Conservation (phyloP, 2,329 filamentous ascomycete genomes). For the Diaporthe longicolla region DNA sequence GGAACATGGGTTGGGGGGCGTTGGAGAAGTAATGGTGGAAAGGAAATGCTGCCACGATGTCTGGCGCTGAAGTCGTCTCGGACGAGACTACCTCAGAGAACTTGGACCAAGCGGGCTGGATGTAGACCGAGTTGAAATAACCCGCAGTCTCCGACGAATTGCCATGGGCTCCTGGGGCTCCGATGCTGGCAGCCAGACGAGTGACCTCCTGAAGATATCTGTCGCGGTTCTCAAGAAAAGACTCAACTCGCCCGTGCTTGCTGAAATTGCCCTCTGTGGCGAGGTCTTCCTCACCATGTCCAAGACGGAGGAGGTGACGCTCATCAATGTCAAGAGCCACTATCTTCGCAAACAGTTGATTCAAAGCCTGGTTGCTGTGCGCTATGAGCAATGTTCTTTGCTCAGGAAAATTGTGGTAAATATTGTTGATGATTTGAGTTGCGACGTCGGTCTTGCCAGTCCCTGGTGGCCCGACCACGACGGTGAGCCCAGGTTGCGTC, state of each 20-base stretch:
- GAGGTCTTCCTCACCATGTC: conserved; percentile 95
- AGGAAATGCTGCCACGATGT: conserved; percentile 83
- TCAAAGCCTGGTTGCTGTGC: conserved; percentile 97
- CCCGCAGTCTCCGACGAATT: conserved; percentile 97
- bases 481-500: conserved; percentile 91
- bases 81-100: conserved; percentile 78
- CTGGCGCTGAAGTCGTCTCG: conserved; percentile 68
- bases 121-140: conserved; percentile 95
- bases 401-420: conserved; percentile 97
- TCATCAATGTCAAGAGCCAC: conserved; percentile 96
- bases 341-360: conserved; percentile 98
- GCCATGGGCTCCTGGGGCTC: conserved; percentile 92
- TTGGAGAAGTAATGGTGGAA: conserved; percentile 91
- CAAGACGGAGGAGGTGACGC: conserved; percentile 90
- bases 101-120: conserved; percentile 88
- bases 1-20: conserved; percentile 88
- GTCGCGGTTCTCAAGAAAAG: conserved; percentile 90
- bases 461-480: conserved; percentile 94
- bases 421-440: conserved; percentile 98
- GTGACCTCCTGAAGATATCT: conserved; percentile 86
- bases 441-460: conserved; percentile 99
- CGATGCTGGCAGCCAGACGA: conserved; percentile 86
- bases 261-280: conserved; percentile 89
- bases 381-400: conserved; percentile 94
- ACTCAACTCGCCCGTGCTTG: conserved; percentile 95